A percentile compares a stretch with the other conserved stretches of the same genome.
Conservation (phyloP, 164 flowering plant species). For the Platanus orientalis region DNA sequence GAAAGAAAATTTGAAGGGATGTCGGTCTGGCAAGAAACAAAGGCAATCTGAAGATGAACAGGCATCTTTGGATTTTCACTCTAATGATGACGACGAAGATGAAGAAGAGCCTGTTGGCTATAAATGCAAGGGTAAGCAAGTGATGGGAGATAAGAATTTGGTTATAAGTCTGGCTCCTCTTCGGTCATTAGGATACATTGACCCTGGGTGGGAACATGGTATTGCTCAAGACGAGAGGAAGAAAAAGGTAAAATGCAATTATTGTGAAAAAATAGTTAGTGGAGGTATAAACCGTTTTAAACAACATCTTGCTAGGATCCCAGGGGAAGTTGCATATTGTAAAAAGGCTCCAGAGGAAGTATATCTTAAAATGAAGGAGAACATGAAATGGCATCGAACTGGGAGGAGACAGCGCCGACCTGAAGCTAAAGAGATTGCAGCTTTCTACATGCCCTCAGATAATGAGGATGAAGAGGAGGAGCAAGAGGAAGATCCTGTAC, state of each 20-base stretch:
- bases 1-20: conserved; percentile 61
- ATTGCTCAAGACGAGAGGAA: conserved; percentile 63
- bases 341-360: conserved; percentile 68
- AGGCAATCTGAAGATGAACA: conserved; percentile 47
- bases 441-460: conserved; percentile 41
- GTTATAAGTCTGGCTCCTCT: conserved; percentile 49
- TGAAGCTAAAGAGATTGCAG: conserved; percentile 40
- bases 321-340: conserved; percentile 75
- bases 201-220: conserved; percentile 75
- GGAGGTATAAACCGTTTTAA: conserved; percentile 79
- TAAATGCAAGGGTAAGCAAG: conserved; percentile 46
- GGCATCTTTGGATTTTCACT: conserved; percentile 31
- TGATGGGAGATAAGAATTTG: conserved; percentile 35
- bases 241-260: conserved; percentile 74
- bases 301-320: conserved; percentile 77
- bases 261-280: conserved; percentile 65
- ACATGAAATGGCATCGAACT: conserved; percentile 75
- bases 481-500: conserved; percentile 31
- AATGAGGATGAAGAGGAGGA: conserved; percentile 55
- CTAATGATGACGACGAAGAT: conserved; percentile 40
- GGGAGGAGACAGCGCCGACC: conserved; percentile 54
- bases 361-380: conserved; percentile 62
- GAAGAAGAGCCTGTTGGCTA: conserved; percentile 37
- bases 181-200: conserved; percentile 65
- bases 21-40: conserved; percentile 45